Percentiles rank a stretch among this genome's conserved stretches.
Evolutionary conservation across 352 stramenopile species (phyloP).

Genomic region (Globisporangium spiculum): DNA sequence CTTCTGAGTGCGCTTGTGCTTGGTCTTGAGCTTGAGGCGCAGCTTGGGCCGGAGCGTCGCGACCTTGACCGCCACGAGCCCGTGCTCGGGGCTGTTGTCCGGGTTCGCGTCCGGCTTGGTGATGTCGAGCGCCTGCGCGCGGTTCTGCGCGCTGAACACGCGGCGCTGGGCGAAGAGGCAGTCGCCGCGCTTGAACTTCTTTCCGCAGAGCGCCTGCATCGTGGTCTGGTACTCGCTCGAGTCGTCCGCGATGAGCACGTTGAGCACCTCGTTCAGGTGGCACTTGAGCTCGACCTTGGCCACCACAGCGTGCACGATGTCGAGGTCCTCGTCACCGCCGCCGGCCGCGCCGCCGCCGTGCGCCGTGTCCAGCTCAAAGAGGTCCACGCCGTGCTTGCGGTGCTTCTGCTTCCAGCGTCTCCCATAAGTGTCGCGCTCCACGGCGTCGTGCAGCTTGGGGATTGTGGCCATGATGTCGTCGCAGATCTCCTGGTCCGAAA

Average conservation of each 20-base stretch:
- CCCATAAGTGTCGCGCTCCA: slow-evolving; percentile 30
- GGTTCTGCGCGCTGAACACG: slow-evolving; percentile 27
- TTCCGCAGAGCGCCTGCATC: slow-evolving; percentile 46
- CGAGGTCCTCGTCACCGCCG: slow-evolving; percentile 33
- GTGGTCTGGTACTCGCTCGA: slow-evolving; percentile 38
- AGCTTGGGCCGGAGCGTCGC: slow-evolving; percentile 32
- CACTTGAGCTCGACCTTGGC: slow-evolving; percentile 50
- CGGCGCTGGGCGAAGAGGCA: slow-evolving; percentile 44
- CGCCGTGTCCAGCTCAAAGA: slow-evolving; percentile 34
- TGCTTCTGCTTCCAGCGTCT: slow-evolving; percentile 32
- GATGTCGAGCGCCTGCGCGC: slow-evolving; percentile 22
- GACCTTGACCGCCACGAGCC: slow-evolving; percentile 33
- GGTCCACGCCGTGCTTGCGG: slow-evolving; percentile 36
- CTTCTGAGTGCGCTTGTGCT: slow-evolving; percentile 48
- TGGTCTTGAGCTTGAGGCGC: slow-evolving; percentile 25
- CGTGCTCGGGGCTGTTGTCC: slow-evolving; percentile 19
- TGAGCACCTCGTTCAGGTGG: slow-evolving; percentile 62
- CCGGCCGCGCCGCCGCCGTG: slow-evolving; percentile 26
- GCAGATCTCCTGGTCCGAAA: slow-evolving; percentile 55
- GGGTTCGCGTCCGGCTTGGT: slow-evolving; percentile 1
- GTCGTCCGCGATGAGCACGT: slow-evolving; percentile 43
- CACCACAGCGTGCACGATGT: slow-evolving; percentile 44
- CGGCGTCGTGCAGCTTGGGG: slow-evolving; percentile 47
- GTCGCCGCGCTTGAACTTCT: slow-evolving; percentile 44
- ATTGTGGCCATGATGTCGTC: slow-evolving; percentile 57